Conservation (phyloP, 306 rosid genomes). For the Prunus persica region DNA sequence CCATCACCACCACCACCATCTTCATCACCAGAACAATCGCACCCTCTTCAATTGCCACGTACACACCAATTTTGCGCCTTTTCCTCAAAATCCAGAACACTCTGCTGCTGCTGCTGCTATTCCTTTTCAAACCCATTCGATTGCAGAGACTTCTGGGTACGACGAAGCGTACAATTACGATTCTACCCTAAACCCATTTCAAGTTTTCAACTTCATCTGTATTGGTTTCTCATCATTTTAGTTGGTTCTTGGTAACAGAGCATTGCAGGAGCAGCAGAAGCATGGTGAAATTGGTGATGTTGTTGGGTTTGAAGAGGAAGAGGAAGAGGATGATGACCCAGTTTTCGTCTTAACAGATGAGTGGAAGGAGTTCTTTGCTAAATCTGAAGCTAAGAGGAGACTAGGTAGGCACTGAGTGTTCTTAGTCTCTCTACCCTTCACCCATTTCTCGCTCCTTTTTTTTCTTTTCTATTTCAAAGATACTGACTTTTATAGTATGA, state of each 20-base stretch:
- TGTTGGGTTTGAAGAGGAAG: slow-evolving; percentile 43
- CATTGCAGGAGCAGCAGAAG: slow-evolving; percentile 43
- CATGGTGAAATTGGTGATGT: not conserved
- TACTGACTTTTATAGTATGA: not conserved
- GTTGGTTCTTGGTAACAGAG: slow-evolving; percentile 32
- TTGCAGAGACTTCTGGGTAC: not conserved
- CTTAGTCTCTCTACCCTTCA: not conserved
- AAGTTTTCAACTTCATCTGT: no score
- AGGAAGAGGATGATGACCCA: slow-evolving; percentile 52
- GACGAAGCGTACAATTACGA: not conserved
- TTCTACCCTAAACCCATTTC: not conserved
- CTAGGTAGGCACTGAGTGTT: slow-evolving; percentile 29
- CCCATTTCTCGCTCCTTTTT: not conserved
- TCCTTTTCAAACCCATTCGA: not conserved
- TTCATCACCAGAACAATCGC: not conserved
- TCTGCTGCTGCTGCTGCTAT: not conserved
- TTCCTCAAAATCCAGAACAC: slow-evolving; percentile 20
- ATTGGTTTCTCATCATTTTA: not conserved
- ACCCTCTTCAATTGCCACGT: slow-evolving; percentile 1
- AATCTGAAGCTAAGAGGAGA: slow-evolving; percentile 68
- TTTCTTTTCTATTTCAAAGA: not conserved
- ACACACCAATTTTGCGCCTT: not conserved
- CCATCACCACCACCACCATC: not conserved
- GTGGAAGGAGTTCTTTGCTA: slow-evolving; percentile 78
- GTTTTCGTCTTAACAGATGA: slow-evolving; percentile 69